Evolutionary conservation across 306 rosid species (phyloP).

Genomic region (Glycine tomentella): DNA sequence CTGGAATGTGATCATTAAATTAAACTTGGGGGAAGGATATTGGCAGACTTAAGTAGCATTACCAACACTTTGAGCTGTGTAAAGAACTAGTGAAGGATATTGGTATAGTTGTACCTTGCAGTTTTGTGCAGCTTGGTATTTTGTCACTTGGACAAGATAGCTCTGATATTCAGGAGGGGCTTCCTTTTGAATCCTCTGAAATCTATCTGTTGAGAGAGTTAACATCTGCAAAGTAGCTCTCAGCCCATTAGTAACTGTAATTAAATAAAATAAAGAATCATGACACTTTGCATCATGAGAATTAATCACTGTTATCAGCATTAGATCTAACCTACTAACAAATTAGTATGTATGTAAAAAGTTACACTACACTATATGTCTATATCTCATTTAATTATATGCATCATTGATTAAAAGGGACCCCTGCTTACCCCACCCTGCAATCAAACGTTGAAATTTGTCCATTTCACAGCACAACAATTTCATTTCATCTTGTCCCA

Average conservation of each 20-base stretch:
- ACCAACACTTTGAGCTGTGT: background rate
- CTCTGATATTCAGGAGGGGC: conserved; percentile 82
- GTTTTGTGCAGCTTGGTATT: conserved; percentile 86
- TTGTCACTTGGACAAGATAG: conserved; percentile 90
- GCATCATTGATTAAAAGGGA: background rate
- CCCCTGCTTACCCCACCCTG: background rate
- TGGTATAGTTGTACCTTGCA: conserved; percentile 69
- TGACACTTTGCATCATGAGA: background rate
- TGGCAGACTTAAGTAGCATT: background rate
- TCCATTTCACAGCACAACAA: background rate
- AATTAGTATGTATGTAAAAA: background rate
- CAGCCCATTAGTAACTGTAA: conserved; percentile 9
- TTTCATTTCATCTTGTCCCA: conserved; percentile 26
- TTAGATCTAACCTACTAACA: background rate
- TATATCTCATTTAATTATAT: background rate
- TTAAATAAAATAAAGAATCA: background rate
- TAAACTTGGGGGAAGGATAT: background rate
- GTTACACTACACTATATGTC: background rate
- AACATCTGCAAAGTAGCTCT: conserved; percentile 70
- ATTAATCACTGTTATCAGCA: background rate
- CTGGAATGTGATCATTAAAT: background rate
- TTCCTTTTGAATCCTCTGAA: conserved; percentile 82
- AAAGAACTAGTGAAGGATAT: background rate
- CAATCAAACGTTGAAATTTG: background rate
- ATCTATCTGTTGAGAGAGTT: conserved; percentile 86